Percentiles rank a stretch among this genome's conserved stretches.
These are phyloP conservation scores for Artemisia tridentata DNA, from an alignment of 129 eudicot species.

Conservation along the genomic window DNA sequence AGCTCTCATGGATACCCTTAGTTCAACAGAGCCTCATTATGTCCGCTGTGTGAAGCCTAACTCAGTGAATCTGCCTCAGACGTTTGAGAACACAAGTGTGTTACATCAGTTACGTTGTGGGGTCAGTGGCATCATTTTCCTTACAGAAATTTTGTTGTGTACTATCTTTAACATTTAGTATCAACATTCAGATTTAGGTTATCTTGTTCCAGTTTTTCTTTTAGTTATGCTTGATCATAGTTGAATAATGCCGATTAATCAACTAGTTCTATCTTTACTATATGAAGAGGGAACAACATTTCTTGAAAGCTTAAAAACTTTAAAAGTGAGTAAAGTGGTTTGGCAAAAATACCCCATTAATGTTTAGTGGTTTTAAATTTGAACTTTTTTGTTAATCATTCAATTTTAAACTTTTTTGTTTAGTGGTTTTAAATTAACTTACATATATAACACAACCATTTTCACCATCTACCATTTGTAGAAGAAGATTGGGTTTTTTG, in stretches of 20 bases:
- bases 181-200: not conserved
- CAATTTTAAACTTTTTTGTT: no score
- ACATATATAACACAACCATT: no score
- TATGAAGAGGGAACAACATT: no score
- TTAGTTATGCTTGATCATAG: slow-evolving; percentile 10
- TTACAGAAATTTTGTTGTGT: not conserved
- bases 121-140: slow-evolving; percentile 51
- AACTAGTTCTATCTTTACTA: not conserved
- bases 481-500: no score
- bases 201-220: slow-evolving; percentile 13
- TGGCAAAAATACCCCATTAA: no score
- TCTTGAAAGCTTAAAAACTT: no score
- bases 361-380: no score
- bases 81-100: slow-evolving; percentile 77
- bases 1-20: slow-evolving; percentile 97
- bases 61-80: slow-evolving; percentile 74
- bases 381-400: no score
- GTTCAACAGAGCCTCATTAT: slow-evolving; percentile 93
- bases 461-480: no score
- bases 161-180: not conserved
- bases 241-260: not conserved
- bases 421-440: no score
- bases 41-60: slow-evolving; percentile 96
- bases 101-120: slow-evolving; percentile 97
- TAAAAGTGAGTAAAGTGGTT: no score